These are phyloP conservation scores for Diphasiastrum complanatum DNA, from an alignment of 83 land plant species.

Conservation along the genomic window DNA sequence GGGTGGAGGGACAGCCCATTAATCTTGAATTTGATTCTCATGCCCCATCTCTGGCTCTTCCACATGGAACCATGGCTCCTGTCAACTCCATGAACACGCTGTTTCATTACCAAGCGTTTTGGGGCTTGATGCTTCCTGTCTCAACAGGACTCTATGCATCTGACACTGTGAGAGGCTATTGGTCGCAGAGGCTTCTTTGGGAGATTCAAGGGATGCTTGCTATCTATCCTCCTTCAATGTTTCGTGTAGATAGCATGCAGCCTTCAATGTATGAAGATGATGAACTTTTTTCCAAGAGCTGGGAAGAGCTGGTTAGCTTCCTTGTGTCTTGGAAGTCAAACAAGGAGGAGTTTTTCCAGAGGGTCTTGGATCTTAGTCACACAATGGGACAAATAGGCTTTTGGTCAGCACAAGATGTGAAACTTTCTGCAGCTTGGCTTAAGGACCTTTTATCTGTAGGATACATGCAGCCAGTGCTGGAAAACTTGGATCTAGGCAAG, in stretches of 20 bases:
- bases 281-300: no score
- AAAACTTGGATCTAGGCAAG: not conserved
- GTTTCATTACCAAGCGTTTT: slow-evolving; percentile 73
- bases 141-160: slow-evolving; percentile 72
- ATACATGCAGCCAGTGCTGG: not conserved
- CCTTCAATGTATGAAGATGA: slow-evolving; percentile 74
- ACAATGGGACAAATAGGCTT: no score
- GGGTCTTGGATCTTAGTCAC: no score
- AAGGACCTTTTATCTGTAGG: slow-evolving; percentile 8
- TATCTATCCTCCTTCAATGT: slow-evolving; percentile 76
- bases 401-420: slow-evolving; percentile 9
- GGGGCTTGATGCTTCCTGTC: slow-evolving; percentile 93
- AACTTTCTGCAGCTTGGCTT: slow-evolving; percentile 10
- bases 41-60: slow-evolving; percentile 82
- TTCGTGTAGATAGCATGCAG: slow-evolving; percentile 48
- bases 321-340: no score
- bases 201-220: slow-evolving; percentile 84
- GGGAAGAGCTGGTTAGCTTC: no score
- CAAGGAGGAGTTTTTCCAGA: no score
- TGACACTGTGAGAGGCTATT: slow-evolving; percentile 84
- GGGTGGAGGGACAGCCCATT: slow-evolving; percentile 56
- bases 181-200: slow-evolving; percentile 93
- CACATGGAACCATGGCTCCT: slow-evolving; percentile 85
- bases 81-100: slow-evolving; percentile 84
- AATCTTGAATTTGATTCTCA: slow-evolving; percentile 68